Base-by-base conservation (phyloP, 805 yeast species). In the Myxozyma sirexii region DNA sequence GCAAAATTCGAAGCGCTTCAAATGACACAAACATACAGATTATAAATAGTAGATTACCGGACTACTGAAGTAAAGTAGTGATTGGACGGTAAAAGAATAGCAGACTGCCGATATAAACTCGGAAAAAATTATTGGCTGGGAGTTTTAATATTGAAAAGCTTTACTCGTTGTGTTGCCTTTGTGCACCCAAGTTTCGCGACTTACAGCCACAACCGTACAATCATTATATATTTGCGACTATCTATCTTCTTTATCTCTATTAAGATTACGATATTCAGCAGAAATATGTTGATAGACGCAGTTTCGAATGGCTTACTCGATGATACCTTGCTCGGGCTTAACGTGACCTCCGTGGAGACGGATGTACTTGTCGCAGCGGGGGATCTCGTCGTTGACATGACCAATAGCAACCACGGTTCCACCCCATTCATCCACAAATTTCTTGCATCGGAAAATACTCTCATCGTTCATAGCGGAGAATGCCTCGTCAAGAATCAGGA, bases 401-500 rank as follows among this genome's bases (percentile, higher is more conserved):
- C 96, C 96, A 24, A 94, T 87, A 0, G 87, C 78, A 37, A 93
- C 78, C 1, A 86, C 84, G 0, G 97, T 85, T 0, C 96, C 88
- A 1, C 82, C 80, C 81, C 85, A 84, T 38, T 80, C 74, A 27
- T 79, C 71, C 15, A 83, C 72, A 5, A 84, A 66, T 33, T 76
- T 75, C 66, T 84, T 84, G 56, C 90, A 87, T 50, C 75, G 77
- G 41, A 77, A 76, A 60, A 86, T 77, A 35, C 82, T 79, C 21
- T 78, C 81, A 54, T 84, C 85, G 41, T 87, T 88, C 94, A 93
- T 89, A 15, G 91, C 96, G 23, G 96, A 88, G 59, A 93, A 83
- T 0, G 98, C 96, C 76, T 93, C 99, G 73, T 93, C 99, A 1
- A 93, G 76, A 48, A 93, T 86, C 54, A 93, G 76, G 0, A 93